phyloP scores from a whole-genome alignment of 495 filamentous ascomycete genomes.

The Hyphodiscus hymeniophilus region DNA sequence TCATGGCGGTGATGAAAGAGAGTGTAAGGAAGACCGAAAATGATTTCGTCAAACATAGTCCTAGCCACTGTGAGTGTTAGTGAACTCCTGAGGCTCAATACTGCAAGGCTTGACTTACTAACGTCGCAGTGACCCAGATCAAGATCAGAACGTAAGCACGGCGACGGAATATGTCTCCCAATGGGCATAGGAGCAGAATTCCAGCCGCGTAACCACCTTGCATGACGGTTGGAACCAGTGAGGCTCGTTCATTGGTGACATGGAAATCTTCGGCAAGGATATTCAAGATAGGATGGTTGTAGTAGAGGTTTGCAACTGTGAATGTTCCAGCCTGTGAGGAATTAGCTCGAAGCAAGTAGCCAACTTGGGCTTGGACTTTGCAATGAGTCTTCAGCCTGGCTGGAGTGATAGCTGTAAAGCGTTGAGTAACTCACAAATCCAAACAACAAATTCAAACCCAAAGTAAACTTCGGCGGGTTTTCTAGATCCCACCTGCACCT shows the following conservation, averaged over 20 bases:
- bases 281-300: slow-evolving; percentile 58
- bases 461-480: slow-evolving; percentile 47
- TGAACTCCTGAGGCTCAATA: not conserved
- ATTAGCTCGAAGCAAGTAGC: slow-evolving; percentile 7
- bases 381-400: too few species aligned
- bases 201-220: slow-evolving; percentile 77
- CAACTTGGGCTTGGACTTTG: too few species aligned
- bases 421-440: slow-evolving; percentile 29
- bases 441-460: slow-evolving; percentile 54
- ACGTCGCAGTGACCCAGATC: slow-evolving; percentile 55
- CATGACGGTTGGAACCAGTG: slow-evolving; percentile 63
- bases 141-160: slow-evolving; percentile 61
- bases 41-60: slow-evolving; percentile 58
- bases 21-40: slow-evolving; percentile 58
- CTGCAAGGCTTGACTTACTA: slow-evolving; percentile 40
- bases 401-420: not conserved
- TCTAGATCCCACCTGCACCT: slow-evolving; percentile 49
- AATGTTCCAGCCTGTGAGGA: slow-evolving; percentile 28
- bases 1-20: slow-evolving; percentile 61
- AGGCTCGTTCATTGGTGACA: slow-evolving; percentile 44
- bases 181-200: slow-evolving; percentile 65
- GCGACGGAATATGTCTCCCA: slow-evolving; percentile 66
- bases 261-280: slow-evolving; percentile 50
- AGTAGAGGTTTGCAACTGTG: slow-evolving; percentile 61
- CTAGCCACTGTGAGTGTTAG: slow-evolving; percentile 43